Evolutionary conservation across 768 basidiomycete genomes (phyloP).

Genomic region (Mycena floridula): DNA sequence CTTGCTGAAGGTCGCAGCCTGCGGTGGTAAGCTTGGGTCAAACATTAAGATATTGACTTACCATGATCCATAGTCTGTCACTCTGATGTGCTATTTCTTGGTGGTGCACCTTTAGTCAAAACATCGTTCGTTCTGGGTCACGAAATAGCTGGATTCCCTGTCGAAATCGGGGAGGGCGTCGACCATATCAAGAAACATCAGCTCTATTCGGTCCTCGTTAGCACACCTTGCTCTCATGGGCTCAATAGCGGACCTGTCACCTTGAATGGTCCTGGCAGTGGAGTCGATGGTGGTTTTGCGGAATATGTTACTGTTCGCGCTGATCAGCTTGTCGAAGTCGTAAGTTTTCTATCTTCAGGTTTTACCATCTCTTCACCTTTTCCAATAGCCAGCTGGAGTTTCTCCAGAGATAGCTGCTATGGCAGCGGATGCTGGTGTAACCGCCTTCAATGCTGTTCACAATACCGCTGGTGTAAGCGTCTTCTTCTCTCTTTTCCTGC

Average conservation of each 20-base stretch:
- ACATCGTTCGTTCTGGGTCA: conserved; percentile 10
- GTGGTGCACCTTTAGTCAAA: conserved; percentile 3
- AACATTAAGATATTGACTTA: no score
- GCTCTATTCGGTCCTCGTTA: conserved; percentile 6
- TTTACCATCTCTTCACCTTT: background rate
- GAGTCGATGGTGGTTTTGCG: conserved; percentile 8
- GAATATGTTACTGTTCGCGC: conserved; percentile 7
- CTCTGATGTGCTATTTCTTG: conserved; percentile 6
- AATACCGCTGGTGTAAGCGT: conserved; percentile 6
- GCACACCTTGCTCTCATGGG: conserved; percentile 4
- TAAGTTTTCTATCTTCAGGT: background rate
- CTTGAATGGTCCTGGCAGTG: conserved; percentile 4
- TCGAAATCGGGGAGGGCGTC: conserved; percentile 13
- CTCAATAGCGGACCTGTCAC: no score
- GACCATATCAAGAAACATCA: background rate
- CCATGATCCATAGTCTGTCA: no score
- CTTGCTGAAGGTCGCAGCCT: conserved; percentile 11
- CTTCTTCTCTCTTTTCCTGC: background rate
- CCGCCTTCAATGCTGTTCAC: conserved; percentile 11
- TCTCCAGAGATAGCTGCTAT: conserved; percentile 9
- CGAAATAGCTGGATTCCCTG: conserved; percentile 8
- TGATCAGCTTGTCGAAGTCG: conserved; percentile 10
- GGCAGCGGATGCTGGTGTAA: conserved; percentile 9
- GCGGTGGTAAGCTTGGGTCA: conserved; percentile 9
- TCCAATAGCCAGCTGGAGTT: conserved; percentile 11